Evolutionary conservation across 2,329 filamentous ascomycete species (phyloP).

Genomic region (Botrytis cinerea): DNA sequence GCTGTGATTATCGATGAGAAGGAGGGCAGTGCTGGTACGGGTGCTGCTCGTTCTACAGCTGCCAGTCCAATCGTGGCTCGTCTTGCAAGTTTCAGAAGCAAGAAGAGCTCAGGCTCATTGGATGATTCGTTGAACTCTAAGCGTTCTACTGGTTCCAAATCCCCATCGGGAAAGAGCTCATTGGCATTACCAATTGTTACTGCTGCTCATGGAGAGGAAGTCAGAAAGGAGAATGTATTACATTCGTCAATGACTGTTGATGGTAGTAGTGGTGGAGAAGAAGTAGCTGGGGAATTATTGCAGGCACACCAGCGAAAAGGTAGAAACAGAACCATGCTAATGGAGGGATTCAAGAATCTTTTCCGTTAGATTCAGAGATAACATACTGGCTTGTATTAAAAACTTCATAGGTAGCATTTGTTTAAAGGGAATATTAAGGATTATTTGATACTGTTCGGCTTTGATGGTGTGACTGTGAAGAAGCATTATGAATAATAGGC

Average conservation of each 20-base stretch:
- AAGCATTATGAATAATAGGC: too few species aligned
- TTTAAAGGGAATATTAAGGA: not conserved
- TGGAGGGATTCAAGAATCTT: constrained; percentile 38
- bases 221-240: constrained; percentile 31
- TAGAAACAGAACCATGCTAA: constrained; percentile 32
- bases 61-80: constrained; percentile 27
- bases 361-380: constrained; percentile 35
- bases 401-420: not conserved
- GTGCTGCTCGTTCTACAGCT: constrained; percentile 18
- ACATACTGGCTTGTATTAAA: not conserved
- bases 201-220: constrained; percentile 31
- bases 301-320: constrained; percentile 28
- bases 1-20: constrained; percentile 39
- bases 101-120: constrained; percentile 35
- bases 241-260: constrained; percentile 26
- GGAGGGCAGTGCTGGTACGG: constrained; percentile 35
- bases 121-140: constrained; percentile 1
- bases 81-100: constrained; percentile 35
- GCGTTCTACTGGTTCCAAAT: constrained; percentile 32
- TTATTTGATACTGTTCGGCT: not conserved
- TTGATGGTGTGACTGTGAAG: not conserved
- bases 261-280: not conserved
- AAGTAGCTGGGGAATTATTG: constrained; percentile 22
- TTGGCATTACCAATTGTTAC: constrained; percentile 27
- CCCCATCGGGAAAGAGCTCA: constrained; percentile 37